Evolutionary conservation across 495 filamentous ascomycete genomes (phyloP).

Genomic region (Polyplosphaeria fusca): DNA sequence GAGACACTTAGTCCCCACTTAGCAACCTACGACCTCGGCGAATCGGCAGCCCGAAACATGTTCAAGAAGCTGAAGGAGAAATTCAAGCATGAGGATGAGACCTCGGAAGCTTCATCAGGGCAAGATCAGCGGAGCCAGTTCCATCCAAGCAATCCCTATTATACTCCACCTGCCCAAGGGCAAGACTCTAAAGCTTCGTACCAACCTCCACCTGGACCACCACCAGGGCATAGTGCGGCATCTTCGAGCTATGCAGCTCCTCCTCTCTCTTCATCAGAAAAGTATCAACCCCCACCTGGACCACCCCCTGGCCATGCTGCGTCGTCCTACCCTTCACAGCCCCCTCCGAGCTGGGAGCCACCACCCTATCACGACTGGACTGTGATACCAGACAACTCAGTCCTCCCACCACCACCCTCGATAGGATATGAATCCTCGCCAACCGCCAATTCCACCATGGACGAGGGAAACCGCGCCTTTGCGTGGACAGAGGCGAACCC

Average conservation of each 20-base stretch:
- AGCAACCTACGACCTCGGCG: too few species aligned
- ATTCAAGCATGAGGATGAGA: slow-evolving; percentile 11
- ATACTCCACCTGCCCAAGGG: slow-evolving; percentile 4
- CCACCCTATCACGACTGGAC: slow-evolving; percentile 76
- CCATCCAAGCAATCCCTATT: slow-evolving; percentile 27
- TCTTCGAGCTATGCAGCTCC: slow-evolving; percentile 21
- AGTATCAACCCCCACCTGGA: slow-evolving; percentile 43
- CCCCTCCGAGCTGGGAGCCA: slow-evolving; percentile 31
- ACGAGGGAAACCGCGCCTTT: slow-evolving; percentile 69
- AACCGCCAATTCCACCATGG: slow-evolving; percentile 68
- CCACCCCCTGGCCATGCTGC: slow-evolving; percentile 49
- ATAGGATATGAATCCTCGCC: slow-evolving; percentile 64
- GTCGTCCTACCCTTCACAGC: slow-evolving; percentile 21
- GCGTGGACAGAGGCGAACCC: slow-evolving; percentile 66
- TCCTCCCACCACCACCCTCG: slow-evolving; percentile 77
- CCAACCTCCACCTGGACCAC: slow-evolving; percentile 29
- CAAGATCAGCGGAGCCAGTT: background rate
- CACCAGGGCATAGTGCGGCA: slow-evolving; percentile 25
- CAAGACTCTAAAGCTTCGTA: slow-evolving; percentile 1
- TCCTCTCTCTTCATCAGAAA: slow-evolving; percentile 17
- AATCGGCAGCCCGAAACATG: too few species aligned
- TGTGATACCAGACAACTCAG: slow-evolving; percentile 71
- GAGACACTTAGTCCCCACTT: too few species aligned
- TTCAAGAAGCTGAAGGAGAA: slow-evolving; percentile 30
- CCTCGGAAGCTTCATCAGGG: background rate